A percentile compares a stretch with the other conserved stretches of the same genome.
These are phyloP conservation scores for Fusarium chlamydosporum DNA, from an alignment of 2,329 filamentous ascomycete species.

Conservation along the genomic window DNA sequence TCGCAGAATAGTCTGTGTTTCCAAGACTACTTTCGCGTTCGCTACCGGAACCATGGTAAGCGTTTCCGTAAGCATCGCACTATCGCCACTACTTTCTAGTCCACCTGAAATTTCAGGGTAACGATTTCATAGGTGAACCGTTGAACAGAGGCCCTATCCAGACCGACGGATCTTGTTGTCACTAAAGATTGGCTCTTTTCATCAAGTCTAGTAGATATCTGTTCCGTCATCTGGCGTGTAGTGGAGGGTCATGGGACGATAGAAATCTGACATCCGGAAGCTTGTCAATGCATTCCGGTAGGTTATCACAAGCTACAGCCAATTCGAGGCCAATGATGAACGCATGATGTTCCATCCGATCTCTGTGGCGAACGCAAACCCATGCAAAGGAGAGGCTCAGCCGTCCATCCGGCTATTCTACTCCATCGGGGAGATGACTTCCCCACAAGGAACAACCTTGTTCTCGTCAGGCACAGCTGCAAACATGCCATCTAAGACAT, in stretches of 20 bases:
- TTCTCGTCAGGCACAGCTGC: not conserved
- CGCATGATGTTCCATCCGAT: constrained; percentile 7
- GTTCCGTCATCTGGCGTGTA: not conserved
- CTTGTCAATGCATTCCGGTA: not conserved
- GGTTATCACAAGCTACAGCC: not conserved
- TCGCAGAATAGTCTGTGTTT: too few relatives aligned
- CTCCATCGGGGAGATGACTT: not conserved
- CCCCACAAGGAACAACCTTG: constrained; percentile 12
- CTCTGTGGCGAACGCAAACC: not conserved
- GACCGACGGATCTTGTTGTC: too few relatives aligned
- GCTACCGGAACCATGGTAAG: too few relatives aligned
- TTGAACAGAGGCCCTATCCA: too few relatives aligned
- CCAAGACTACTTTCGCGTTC: too few relatives aligned
- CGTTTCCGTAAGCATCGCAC: too few relatives aligned
- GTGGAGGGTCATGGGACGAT: constrained; percentile 1
- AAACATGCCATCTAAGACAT: constrained; percentile 8
- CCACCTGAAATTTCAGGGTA: too few relatives aligned
- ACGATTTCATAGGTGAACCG: too few relatives aligned
- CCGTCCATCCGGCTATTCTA: constrained; percentile 1
- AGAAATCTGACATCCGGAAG: not conserved
- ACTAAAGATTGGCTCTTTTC: not conserved
- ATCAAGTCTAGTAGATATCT: not conserved
- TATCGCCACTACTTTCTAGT: too few relatives aligned
- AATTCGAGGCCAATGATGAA: not conserved
- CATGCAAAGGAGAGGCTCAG: constrained; percentile 9